Evolutionary conservation across 2,329 filamentous ascomycete species (phyloP).

Genomic region (Colletotrichum kahawae): DNA sequence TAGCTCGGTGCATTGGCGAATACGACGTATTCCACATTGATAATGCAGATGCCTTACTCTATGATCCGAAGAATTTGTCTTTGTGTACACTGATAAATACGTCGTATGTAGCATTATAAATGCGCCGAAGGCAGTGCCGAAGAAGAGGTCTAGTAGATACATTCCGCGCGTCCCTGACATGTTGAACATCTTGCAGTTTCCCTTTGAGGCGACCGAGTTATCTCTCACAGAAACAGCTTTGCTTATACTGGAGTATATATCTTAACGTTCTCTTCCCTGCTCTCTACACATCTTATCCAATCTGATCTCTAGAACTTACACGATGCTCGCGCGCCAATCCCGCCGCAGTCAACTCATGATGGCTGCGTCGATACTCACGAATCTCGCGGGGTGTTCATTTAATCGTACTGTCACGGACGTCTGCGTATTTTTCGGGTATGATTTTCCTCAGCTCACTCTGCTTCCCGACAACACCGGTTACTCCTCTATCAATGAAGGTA

Average conservation of each 20-base stretch:
- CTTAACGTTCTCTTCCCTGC: background rate
- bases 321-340: background rate
- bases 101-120: background rate
- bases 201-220: background rate
- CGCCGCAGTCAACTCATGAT: background rate
- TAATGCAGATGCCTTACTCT: background rate
- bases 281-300: background rate
- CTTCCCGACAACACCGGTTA: background rate
- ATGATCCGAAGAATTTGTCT: background rate
- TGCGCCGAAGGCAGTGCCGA: background rate
- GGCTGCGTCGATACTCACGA: background rate
- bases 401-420: background rate
- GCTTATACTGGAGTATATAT: background rate
- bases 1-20: background rate
- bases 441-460: background rate
- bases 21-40: background rate
- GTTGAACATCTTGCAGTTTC: background rate
- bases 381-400: background rate
- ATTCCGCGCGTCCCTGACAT: background rate
- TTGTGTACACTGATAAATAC: background rate
- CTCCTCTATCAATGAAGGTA: background rate
- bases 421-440: background rate
- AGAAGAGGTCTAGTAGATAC: background rate
- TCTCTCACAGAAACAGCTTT: background rate
- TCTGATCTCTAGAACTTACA: background rate